phyloP scores from a whole-genome alignment of 2,329 filamentous ascomycete genomes.

The Diplodia scrobiculata region DNA sequence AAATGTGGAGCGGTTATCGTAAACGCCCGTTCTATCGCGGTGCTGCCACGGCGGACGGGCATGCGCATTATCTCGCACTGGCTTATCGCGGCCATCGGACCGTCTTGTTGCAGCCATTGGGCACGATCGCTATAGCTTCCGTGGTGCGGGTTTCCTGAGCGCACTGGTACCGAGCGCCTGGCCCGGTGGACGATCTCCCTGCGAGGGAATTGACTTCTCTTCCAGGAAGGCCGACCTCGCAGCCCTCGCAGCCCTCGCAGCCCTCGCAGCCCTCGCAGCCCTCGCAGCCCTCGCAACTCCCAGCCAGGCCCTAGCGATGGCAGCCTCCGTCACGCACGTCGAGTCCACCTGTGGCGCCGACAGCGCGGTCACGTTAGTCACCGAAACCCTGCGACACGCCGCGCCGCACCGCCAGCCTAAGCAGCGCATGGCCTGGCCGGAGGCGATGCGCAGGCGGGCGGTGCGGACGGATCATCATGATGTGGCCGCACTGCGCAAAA shows the following conservation, averaged over 20 bases:
- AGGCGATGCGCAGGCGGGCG: background rate
- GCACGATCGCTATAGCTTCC: slow-evolving; percentile 24
- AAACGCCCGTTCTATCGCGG: slow-evolving; percentile 17
- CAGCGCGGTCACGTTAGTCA: slow-evolving; percentile 25
- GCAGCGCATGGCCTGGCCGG: slow-evolving; percentile 17
- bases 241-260: slow-evolving; percentile 20
- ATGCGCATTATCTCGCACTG: slow-evolving; percentile 28
- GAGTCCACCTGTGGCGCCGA: background rate
- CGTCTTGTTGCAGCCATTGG: slow-evolving; percentile 26
- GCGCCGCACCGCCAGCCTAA: slow-evolving; percentile 15
- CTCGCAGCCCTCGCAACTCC: slow-evolving; percentile 21
- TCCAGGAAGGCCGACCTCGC: slow-evolving; percentile 30
- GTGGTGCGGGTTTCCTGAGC: slow-evolving; percentile 29
- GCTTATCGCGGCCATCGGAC: slow-evolving; percentile 29
- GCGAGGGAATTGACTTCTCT: slow-evolving; percentile 30
- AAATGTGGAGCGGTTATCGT: slow-evolving; percentile 25
- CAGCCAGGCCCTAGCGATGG: slow-evolving; percentile 21
- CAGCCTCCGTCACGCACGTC: slow-evolving; percentile 24
- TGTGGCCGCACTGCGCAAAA: slow-evolving; percentile 31
- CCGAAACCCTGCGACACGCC: slow-evolving; percentile 22
- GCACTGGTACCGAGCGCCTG: slow-evolving; percentile 16
- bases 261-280: slow-evolving; percentile 24
- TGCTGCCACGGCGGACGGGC: slow-evolving; percentile 20
- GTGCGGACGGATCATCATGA: slow-evolving; percentile 21
- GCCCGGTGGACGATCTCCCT: slow-evolving; percentile 23